Evolutionary conservation across 2,329 filamentous ascomycete species (phyloP).

Genomic region (Aspergillus arachidicola): DNA sequence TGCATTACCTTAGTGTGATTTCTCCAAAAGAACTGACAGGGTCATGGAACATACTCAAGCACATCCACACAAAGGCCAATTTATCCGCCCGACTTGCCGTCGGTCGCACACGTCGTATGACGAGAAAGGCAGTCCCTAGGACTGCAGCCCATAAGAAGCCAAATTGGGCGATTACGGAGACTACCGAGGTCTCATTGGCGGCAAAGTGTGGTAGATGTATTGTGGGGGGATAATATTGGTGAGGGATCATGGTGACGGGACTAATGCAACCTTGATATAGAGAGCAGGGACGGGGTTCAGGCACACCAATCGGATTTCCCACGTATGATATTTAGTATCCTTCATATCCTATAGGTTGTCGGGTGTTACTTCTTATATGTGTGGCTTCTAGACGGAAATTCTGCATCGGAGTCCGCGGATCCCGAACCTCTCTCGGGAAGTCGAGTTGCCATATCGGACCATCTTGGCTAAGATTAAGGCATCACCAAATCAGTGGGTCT

Average conservation of each 20-base stretch:
- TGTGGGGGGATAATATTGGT: slow-evolving; percentile 68
- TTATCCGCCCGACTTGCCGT: slow-evolving; percentile 55
- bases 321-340: too few species aligned
- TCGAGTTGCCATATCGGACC: slow-evolving; percentile 1
- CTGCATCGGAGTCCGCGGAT: neutral
- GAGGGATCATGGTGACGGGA: slow-evolving; percentile 26
- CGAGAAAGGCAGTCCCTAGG: slow-evolving; percentile 55
- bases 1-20: neutral
- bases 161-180: slow-evolving; percentile 61
- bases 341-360: neutral
- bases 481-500: too few species aligned
- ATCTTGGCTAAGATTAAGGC: neutral
- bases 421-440: neutral
- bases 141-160: slow-evolving; percentile 56
- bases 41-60: slow-evolving; percentile 56
- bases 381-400: neutral
- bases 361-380: neutral
- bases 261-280: neutral
- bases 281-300: neutral
- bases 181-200: slow-evolving; percentile 61
- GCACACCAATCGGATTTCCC: neutral
- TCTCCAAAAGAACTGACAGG: neutral
- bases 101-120: slow-evolving; percentile 55
- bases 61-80: slow-evolving; percentile 67
- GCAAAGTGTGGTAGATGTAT: slow-evolving; percentile 61